phyloP scores from a whole-genome alignment of 495 filamentous ascomycete species.

The Podospora comata region DNA sequence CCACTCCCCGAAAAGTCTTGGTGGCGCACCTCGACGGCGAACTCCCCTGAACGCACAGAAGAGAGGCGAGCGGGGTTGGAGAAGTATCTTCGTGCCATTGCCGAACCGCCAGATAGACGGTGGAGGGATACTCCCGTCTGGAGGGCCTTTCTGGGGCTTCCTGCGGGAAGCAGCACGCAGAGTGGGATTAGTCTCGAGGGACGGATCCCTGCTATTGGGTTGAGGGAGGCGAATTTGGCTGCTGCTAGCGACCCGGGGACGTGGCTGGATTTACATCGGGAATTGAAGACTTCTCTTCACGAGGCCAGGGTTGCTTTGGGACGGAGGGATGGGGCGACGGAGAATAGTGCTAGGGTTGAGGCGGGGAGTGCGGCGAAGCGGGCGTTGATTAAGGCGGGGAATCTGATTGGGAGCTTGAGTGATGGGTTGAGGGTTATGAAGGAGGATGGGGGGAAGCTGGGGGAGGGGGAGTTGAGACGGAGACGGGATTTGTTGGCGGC shows the following conservation, averaged over 20 bases:
- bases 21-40: constrained; percentile 82
- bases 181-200: constrained; percentile 47
- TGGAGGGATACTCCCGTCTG: constrained; percentile 86
- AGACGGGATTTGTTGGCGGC: constrained; percentile 74
- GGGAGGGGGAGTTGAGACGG: constrained; percentile 83
- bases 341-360: constrained; percentile 55
- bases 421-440: constrained; percentile 61
- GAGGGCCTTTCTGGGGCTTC: constrained; percentile 84
- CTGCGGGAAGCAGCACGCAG: constrained; percentile 33
- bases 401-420: constrained; percentile 64
- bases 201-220: constrained; percentile 36
- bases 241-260: constrained; percentile 69
- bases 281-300: constrained; percentile 79
- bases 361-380: constrained; percentile 78
- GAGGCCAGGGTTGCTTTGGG: constrained; percentile 75
- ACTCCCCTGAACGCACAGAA: constrained; percentile 74
- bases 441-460: constrained; percentile 47
- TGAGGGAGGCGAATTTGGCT: constrained; percentile 35
- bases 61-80: constrained; percentile 73
- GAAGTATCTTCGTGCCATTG: constrained; percentile 76
- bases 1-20: constrained; percentile 79
- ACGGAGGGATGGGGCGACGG: constrained; percentile 66
- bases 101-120: constrained; percentile 66
- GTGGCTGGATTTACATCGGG: constrained; percentile 83
- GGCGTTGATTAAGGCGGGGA: constrained; percentile 69